Evolutionary conservation across 1,284 basidiomycete species (phyloP).

Genomic region (Cutaneotrichosporon sp.): DNA sequence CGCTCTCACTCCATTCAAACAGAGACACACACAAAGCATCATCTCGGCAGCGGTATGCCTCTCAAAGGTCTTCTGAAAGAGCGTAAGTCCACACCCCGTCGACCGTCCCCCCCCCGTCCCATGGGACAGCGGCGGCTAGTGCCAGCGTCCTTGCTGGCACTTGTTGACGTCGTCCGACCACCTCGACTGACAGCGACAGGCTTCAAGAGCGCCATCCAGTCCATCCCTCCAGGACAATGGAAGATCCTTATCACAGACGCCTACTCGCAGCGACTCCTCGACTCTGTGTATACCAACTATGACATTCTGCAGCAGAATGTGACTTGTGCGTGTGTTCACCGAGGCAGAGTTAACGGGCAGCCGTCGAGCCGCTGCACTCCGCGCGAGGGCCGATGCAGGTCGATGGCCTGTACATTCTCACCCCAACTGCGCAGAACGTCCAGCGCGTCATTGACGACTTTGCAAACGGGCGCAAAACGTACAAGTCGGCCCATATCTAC

Average conservation of each 20-base stretch:
- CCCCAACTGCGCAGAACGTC: constrained; percentile 90
- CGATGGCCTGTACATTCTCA: constrained; percentile 85
- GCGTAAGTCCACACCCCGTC: too few species aligned
- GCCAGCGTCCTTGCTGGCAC: not conserved
- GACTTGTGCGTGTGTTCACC: constrained; percentile 62
- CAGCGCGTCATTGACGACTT: constrained; percentile 87
- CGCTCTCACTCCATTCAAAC: too few species aligned
- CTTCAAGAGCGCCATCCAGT: constrained; percentile 51
- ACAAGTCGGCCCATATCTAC: constrained; percentile 85
- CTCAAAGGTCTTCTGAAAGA: constrained; percentile 44
- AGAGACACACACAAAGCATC: not conserved
- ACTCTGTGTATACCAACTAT: constrained; percentile 83
- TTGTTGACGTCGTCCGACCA: not conserved
- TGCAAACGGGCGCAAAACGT: constrained; percentile 61
- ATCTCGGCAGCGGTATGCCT: constrained; percentile 27
- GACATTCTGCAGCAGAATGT: constrained; percentile 92
- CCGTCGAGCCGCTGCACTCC: constrained; percentile 51
- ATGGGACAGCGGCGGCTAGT: not conserved
- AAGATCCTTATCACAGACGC: constrained; percentile 96
- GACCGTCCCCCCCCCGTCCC: not conserved
- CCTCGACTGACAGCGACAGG: constrained; percentile 28
- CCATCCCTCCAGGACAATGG: constrained; percentile 75
- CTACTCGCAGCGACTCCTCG: constrained; percentile 76
- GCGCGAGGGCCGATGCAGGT: constrained; percentile 44
- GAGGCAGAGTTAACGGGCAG: constrained; percentile 24